phyloP scores from a whole-genome alignment of 2,329 filamentous ascomycete species.

The Xylaria sp. region DNA sequence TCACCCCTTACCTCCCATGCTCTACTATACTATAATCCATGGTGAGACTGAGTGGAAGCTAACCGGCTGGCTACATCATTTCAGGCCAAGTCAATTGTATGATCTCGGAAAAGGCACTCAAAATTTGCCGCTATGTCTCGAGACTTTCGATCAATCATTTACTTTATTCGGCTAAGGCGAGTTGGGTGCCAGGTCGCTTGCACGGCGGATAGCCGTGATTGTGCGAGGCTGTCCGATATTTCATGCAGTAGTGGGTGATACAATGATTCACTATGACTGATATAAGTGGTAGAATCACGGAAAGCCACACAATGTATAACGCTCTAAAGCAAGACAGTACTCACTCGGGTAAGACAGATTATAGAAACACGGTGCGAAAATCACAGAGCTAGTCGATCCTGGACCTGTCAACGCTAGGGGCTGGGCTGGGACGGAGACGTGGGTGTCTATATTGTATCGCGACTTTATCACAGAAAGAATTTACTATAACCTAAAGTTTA shows the following conservation, averaged over 20 bases:
- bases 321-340: neutral
- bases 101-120: neutral
- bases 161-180: neutral
- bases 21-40: neutral
- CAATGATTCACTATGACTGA: constrained; percentile 5
- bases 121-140: neutral
- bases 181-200: too few relatives aligned
- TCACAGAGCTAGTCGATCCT: neutral
- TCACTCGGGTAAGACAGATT: constrained; percentile 15
- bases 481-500: neutral
- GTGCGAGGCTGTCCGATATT: neutral
- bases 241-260: neutral
- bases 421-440: neutral
- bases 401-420: neutral
- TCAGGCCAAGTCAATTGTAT: neutral
- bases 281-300: neutral
- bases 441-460: neutral
- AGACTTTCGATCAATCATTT: neutral
- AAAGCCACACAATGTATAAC: neutral
- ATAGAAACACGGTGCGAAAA: neutral
- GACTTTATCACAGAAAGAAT: neutral
- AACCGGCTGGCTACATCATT: neutral
- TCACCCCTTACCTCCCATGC: neutral
- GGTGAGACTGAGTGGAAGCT: neutral
- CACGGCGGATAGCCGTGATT: neutral